Evolutionary conservation across 352 stramenopile genomes (phyloP).

Genomic region (Porosira glacialis): DNA sequence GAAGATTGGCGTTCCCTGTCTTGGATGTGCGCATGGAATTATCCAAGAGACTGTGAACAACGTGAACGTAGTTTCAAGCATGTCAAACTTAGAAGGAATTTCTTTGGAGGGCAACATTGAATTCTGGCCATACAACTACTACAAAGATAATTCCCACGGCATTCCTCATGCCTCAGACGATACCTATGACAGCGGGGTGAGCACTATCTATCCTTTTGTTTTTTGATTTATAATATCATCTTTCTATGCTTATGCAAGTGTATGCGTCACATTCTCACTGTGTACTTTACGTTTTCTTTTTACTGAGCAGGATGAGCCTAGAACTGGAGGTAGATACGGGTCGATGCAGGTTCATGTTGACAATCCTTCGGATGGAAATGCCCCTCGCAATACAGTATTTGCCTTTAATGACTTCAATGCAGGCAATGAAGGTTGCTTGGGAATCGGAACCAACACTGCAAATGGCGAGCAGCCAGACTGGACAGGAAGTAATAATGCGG

Average conservation of each 20-base stretch:
- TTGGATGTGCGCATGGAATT: neutral
- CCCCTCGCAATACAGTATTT: neutral
- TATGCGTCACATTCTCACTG: too few species aligned
- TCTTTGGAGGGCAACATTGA: neutral
- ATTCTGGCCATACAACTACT: constrained; percentile 1
- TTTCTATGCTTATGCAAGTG: too few species aligned
- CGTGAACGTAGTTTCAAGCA: neutral
- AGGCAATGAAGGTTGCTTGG: neutral
- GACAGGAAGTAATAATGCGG: neutral
- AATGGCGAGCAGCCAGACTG: neutral
- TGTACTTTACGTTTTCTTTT: too few species aligned
- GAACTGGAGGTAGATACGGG: neutral
- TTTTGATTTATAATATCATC: too few species aligned
- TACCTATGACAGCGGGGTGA: neutral
- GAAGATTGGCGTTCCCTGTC: neutral
- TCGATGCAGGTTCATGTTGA: neutral
- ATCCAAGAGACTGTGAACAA: neutral
- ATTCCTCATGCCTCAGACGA: neutral
- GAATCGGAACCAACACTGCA: neutral
- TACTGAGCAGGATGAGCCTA: neutral
- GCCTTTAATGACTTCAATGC: neutral
- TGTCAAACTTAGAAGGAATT: neutral
- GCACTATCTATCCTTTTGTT: too few species aligned
- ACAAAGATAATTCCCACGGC: neutral
- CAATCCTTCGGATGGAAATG: neutral